Conservation (phyloP, 1,284 basidiomycete genomes). For the Ustilago bromivora region DNA sequence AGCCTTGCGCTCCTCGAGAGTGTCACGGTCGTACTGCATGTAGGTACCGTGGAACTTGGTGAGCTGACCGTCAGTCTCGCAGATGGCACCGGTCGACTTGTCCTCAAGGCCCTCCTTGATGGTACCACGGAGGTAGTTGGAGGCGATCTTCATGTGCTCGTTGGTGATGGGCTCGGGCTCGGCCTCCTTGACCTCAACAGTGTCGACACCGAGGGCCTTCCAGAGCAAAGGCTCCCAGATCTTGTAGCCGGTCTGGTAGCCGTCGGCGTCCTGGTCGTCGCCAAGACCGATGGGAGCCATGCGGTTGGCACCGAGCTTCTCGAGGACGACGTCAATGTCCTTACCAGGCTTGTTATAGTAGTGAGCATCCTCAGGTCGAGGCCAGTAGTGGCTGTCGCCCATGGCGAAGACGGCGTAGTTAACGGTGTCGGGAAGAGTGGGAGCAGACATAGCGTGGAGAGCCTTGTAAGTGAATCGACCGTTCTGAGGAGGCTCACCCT, state of each 20-base stretch:
- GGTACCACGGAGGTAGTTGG: constrained; percentile 92
- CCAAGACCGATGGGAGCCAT: constrained; percentile 77
- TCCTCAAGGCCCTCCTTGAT: constrained; percentile 90
- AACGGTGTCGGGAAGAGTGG: constrained; percentile 47
- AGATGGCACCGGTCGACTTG: constrained; percentile 86
- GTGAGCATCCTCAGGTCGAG: constrained; percentile 91
- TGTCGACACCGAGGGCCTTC: constrained; percentile 94
- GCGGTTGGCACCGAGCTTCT: constrained; percentile 62
- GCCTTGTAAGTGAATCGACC: constrained; percentile 90
- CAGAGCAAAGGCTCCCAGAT: constrained; percentile 91
- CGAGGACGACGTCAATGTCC: constrained; percentile 81
- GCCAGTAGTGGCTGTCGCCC: constrained; percentile 99
- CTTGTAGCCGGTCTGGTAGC: constrained; percentile 95
- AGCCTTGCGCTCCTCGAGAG: constrained; percentile 92
- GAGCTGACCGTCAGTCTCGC: constrained; percentile 89
- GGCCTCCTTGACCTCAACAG: constrained; percentile 86
- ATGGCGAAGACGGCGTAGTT: constrained; percentile 84
- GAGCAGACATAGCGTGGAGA: constrained; percentile 72
- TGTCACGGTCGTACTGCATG: constrained; percentile 89
- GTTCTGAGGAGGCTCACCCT: constrained; percentile 97
- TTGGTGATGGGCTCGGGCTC: constrained; percentile 98
- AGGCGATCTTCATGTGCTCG: constrained; percentile 99
- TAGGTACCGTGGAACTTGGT: constrained; percentile 94
- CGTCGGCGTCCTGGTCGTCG: constrained; percentile 98
- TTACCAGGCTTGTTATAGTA: constrained; percentile 98